Base-by-base conservation (phyloP, 2,329 filamentous ascomycete species). In the Botrytis elliptica region DNA sequence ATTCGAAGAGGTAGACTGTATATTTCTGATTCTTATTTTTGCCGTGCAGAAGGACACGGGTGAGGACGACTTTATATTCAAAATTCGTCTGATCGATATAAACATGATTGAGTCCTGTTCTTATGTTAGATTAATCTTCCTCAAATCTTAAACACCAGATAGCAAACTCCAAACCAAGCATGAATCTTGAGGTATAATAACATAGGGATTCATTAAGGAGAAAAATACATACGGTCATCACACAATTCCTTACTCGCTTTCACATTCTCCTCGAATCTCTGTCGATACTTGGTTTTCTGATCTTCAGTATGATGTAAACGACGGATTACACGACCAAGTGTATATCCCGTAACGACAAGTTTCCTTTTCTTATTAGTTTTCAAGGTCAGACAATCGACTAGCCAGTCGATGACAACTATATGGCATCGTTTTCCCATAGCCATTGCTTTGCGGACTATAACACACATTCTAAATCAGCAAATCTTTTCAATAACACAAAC, bases 21-120 rank as follows among this genome's bases (percentile, higher is more conserved):
- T 89, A 90, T 49, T 86, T 88, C 78, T 93, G 88, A 62, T 88
- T 87, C 0, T 82, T 79, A 57, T 87, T 86, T 18, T 84, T 83
- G 7, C 77, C 77, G 22, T 81, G 79, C 75, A 81, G 57, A 79
- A 85, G 81, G 82, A 87, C 79, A 79, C 91, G 88, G 4, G 86
- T 85, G 22, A 96, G 82, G 0, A 85, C 85, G 73, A 93, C 83
- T 71, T 90, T 85, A 82, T 93, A 94, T 6, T 84, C 81, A 80
- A 93, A 93, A 66, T 86, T 87, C 0, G 86, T 86, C 4, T 78
- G 72, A 79, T 96, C 93, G 29, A 82, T 83, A 81, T 92, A 94
- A 75, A 92, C 81, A 74, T 89, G 89, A 78, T 90, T 89, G n/a
- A 88, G 83, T 49, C 85, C 90, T 91, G 73, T 65, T 25, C 46